These are phyloP conservation scores for Pouteria glomerata DNA, from an alignment of 148 eudicot species.

Conservation along the genomic window DNA sequence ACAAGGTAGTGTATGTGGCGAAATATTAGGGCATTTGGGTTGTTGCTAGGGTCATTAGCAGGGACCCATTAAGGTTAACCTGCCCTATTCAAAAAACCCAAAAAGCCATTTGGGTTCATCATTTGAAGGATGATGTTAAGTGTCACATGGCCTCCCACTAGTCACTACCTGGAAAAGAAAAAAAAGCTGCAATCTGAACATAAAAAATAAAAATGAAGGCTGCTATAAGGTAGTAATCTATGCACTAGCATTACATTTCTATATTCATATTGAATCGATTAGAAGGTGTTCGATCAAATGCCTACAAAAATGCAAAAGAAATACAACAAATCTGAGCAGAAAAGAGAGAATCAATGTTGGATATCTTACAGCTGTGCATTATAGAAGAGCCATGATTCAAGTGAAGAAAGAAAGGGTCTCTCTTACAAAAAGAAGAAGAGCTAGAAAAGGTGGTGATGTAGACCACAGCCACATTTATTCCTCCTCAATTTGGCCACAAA, in stretches of 20 bases:
- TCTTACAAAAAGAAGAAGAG: too few relatives aligned
- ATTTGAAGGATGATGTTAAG: slow-evolving; percentile 15
- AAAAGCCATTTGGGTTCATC: slow-evolving; percentile 14
- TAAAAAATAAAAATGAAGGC: slow-evolving; percentile 27
- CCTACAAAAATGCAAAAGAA: slow-evolving; percentile 10
- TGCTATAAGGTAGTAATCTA: slow-evolving; percentile 19
- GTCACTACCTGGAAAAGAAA: slow-evolving; percentile 19
- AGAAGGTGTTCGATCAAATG: slow-evolving; percentile 17
- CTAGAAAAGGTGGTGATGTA: slow-evolving; percentile 12
- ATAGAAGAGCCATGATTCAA: slow-evolving; percentile 32
- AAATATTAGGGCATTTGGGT: too few relatives aligned
- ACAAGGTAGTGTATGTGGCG: too few relatives aligned
- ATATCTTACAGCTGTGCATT: slow-evolving; percentile 29
- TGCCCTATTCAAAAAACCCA: slow-evolving; percentile 1
- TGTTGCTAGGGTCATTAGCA: background rate
- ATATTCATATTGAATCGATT: background rate
- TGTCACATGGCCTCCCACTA: slow-evolving; percentile 25
- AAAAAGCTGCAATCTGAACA: slow-evolving; percentile 24
- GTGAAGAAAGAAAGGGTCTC: slow-evolving; percentile 26
- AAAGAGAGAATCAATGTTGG: slow-evolving; percentile 27
- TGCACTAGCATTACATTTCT: background rate
- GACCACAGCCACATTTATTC: slow-evolving; percentile 24
- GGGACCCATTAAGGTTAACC: slow-evolving; percentile 7
- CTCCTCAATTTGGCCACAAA: slow-evolving; percentile 15
- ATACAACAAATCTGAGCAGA: background rate